Evolutionary conservation across 805 yeast species (phyloP), one percentile per base, ranked within the genome.

Genomic region (Phaffomyces antillensis): DNA sequence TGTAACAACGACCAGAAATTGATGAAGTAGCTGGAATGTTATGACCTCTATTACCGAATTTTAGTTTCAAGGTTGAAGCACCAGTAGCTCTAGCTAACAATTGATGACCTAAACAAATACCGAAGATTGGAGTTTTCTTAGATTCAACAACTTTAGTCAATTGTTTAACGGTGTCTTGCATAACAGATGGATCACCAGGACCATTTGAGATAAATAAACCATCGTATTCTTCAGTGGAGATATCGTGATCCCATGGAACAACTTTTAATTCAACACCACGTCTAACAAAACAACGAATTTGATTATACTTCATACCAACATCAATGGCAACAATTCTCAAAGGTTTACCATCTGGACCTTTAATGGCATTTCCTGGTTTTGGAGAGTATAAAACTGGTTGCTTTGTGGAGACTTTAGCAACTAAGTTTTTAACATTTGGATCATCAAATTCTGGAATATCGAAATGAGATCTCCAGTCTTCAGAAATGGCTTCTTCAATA

Each of bases 21-120:
- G 82, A 76, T 53, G 85, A 89, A 55, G 95, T 86, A 72, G 93
- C 86, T 49, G 99, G 99, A 58, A 93, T 93, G 68, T 93, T 93
- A 71, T 93, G 99, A 61, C 97, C 99, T 76, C 99, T 89, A 77
- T 93, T 93, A 81, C 99, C 99, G 60, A 88, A 93, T 71, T 90
- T 90, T 72, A 93, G 71, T 71, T 93, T 93, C 58, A 80, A 55
- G 39, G 99, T 93, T 30, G 86, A 75, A 48, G 98, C 98, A 61
- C 99, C 99, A 43, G 93, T 71, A 40, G 99, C 96, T 69, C 95
- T 76, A 28, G 98, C 96, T 63, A 93, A 68, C 61, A 93, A 77
- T 75, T 93, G 99, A 70, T 93, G 99, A 67, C 99, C 99, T 54
- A 93, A 74, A 79, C 99, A 93, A 64, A 93, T 93, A 78, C 99